Conservation (phyloP, 306 rosid species). For the Calophaca sinica region DNA sequence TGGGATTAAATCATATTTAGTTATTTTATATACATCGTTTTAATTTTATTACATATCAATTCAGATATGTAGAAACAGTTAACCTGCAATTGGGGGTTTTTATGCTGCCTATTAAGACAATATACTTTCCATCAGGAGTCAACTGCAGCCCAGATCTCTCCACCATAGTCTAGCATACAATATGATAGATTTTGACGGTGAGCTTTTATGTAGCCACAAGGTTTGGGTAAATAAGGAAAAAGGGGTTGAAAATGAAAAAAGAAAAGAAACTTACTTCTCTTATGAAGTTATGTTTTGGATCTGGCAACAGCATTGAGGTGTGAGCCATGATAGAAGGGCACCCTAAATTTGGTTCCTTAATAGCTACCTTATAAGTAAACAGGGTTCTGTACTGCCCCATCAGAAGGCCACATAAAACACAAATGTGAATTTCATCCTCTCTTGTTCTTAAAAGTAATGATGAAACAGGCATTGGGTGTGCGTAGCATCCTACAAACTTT, state of each 20-base stretch:
- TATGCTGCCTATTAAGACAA: constrained; percentile 75
- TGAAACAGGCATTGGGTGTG: constrained; percentile 76
- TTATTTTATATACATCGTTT: constrained; percentile 35
- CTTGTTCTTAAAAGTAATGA: constrained; percentile 59
- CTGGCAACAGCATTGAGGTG: constrained; percentile 65
- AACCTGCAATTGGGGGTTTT: constrained; percentile 89
- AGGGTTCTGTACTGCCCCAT: constrained; percentile 60
- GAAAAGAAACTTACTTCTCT: constrained; percentile 67
- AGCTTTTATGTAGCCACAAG: constrained; percentile 30
- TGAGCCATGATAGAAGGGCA: constrained; percentile 74
- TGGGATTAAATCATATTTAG: constrained; percentile 45
- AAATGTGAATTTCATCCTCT: constrained; percentile 65
- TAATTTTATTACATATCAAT: constrained; percentile 37
- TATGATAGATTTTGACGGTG: constrained; percentile 17
- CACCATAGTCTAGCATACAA: constrained; percentile 55
- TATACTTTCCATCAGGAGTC: constrained; percentile 74
- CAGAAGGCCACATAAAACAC: constrained; percentile 68
- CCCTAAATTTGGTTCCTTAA: constrained; percentile 63
- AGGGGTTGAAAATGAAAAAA: constrained; percentile 27
- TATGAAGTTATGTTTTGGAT: constrained; percentile 55
- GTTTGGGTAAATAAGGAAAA: constrained; percentile 15
- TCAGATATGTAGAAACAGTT: constrained; percentile 44
- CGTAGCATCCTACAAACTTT: constrained; percentile 76
- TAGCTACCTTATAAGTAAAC: constrained; percentile 67
- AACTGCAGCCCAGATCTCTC: constrained; percentile 77